Percentiles rank a stretch among this genome's conserved stretches.
Evolutionary conservation across 1,139 yeast genomes (phyloP).

Genomic region (Lodderomyces beijingensis): DNA sequence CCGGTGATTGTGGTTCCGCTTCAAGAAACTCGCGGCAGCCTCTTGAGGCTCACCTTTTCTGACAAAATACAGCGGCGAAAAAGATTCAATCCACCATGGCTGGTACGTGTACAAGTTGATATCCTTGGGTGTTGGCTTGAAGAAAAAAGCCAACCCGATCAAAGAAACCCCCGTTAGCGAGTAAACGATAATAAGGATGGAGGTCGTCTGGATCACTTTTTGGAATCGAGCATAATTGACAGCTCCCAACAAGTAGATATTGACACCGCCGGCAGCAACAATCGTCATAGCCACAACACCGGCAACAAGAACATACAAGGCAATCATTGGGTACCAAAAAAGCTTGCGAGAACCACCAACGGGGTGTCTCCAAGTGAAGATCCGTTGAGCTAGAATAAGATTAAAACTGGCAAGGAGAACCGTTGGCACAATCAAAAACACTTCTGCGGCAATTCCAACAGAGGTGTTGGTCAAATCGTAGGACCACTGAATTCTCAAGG

Average conservation of each 20-base stretch:
- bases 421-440: conserved; percentile 55
- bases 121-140: conserved; percentile 55
- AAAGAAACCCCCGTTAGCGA: conserved; percentile 51
- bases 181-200: conserved; percentile 54
- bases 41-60: conserved; percentile 41
- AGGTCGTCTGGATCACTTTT: conserved; percentile 55
- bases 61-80: conserved; percentile 52
- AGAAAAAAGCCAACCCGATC: conserved; percentile 47
- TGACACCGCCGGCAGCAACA: conserved; percentile 63
- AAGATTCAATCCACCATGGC: conserved; percentile 77
- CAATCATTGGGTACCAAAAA: conserved; percentile 53
- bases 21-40: conserved; percentile 52
- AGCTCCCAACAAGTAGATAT: conserved; percentile 50
- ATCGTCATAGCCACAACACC: conserved; percentile 65
- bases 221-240: conserved; percentile 47
- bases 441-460: conserved; percentile 57
- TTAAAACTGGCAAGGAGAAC: conserved; percentile 55
- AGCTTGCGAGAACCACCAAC: conserved; percentile 57
- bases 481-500: conserved; percentile 58
- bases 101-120: conserved; percentile 58
- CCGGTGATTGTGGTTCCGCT: conserved; percentile 44
- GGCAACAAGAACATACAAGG: conserved; percentile 49
- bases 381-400: conserved; percentile 68
- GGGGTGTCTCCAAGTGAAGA: conserved; percentile 82
- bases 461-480: conserved; percentile 40